Percentiles rank a stretch among this genome's conserved stretches.
phyloP scores from a whole-genome alignment of 2,329 filamentous ascomycete species.

The Botrytis elliptica region DNA sequence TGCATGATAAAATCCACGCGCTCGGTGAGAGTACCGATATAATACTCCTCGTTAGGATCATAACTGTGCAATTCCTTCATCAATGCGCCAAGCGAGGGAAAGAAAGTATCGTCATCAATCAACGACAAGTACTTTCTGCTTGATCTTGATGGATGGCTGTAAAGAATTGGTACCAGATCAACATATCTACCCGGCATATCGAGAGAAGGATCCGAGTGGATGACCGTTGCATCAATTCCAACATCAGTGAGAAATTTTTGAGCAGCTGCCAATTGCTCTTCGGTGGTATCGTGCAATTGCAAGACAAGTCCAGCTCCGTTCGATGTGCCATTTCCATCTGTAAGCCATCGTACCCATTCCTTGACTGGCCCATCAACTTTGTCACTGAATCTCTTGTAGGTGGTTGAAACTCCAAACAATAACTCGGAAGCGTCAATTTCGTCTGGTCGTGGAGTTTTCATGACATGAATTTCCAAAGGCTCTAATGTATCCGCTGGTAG shows the following conservation, averaged over 20 bases:
- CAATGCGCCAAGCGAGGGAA: constrained; percentile 34
- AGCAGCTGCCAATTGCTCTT: constrained; percentile 51
- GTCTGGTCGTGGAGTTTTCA: constrained; percentile 44
- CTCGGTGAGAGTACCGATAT: constrained; percentile 39
- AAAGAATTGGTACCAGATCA: constrained; percentile 53
- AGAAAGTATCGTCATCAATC: constrained; percentile 40
- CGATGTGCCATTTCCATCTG: constrained; percentile 53
- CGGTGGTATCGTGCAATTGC: constrained; percentile 52
- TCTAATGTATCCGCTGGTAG: constrained; percentile 27
- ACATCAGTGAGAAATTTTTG: constrained; percentile 46
- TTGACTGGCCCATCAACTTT: constrained; percentile 49
- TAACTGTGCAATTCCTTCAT: constrained; percentile 39
- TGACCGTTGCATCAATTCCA: constrained; percentile 58
- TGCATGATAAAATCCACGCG: constrained; percentile 36
- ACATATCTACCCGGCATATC: constrained; percentile 61
- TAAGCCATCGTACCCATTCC: constrained; percentile 61
- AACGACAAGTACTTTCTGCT: constrained; percentile 36
- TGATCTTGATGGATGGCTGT: constrained; percentile 45
- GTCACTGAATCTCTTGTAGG: constrained; percentile 55
- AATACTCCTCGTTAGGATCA: constrained; percentile 34
- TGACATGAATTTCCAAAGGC: constrained; percentile 34
- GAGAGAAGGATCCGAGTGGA: constrained; percentile 51
- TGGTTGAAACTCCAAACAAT: constrained; percentile 60
- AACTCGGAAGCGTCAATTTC: constrained; percentile 56
- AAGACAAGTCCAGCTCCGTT: constrained; percentile 58